phyloP scores from a whole-genome alignment of 768 basidiomycete species.

The Postia placenta region DNA sequence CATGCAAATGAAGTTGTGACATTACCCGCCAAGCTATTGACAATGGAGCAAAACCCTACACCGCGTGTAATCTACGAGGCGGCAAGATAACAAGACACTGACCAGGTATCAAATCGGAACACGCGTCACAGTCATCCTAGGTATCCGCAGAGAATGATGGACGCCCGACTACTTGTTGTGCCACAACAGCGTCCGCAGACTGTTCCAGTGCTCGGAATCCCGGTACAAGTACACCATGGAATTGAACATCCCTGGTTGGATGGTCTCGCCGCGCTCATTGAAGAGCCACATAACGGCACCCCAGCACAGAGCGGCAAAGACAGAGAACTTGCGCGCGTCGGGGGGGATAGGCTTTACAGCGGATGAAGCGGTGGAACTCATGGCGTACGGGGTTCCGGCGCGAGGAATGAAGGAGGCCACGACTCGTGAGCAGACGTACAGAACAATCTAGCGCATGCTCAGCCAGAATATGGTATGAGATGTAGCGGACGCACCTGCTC shows the following conservation, averaged over 20 bases:
- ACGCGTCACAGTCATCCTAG: too few relatives aligned
- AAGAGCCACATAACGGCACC: constrained; percentile 97
- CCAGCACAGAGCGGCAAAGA: constrained; percentile 89
- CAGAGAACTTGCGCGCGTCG: constrained; percentile 74
- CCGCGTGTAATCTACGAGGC: too few relatives aligned
- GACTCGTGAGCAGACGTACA: constrained; percentile 92
- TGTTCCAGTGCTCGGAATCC: constrained; percentile 84
- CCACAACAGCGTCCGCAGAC: constrained; percentile 83
- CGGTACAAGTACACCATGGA: constrained; percentile 95
- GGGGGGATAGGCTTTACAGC: constrained; percentile 72
- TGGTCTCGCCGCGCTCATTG: constrained; percentile 77
- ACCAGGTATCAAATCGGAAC: too few relatives aligned
- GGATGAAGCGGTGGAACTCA: constrained; percentile 34
- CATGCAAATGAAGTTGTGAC: too few relatives aligned
- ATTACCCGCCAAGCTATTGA: too few relatives aligned
- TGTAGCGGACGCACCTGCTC: constrained; percentile 63
- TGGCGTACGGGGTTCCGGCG: constrained; percentile 47
- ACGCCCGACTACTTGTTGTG: constrained; percentile 64
- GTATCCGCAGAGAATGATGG: too few relatives aligned
- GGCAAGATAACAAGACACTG: too few relatives aligned
- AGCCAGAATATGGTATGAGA: background rate
- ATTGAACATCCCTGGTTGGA: constrained; percentile 96
- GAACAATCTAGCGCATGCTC: constrained; percentile 66
- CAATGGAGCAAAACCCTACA: too few relatives aligned
- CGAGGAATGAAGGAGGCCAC: constrained; percentile 90